These are phyloP conservation scores for Cornus controversa DNA, from an alignment of 148 eudicot species.

Conservation along the genomic window DNA sequence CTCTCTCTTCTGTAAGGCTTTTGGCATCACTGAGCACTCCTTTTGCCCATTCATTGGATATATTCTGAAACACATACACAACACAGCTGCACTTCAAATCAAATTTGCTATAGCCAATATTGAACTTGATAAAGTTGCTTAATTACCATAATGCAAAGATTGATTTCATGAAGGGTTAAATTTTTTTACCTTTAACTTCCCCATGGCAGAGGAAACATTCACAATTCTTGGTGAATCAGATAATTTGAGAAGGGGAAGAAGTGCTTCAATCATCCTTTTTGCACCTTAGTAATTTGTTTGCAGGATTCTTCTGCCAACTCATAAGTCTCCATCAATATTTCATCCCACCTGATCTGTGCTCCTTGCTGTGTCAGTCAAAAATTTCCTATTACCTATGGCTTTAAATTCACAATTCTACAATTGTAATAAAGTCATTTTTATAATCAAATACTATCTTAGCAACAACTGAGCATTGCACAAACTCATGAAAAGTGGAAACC, in stretches of 20 bases:
- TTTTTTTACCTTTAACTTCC: conserved; percentile 48
- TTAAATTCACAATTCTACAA: too few relatives aligned
- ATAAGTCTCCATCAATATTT: conserved; percentile 8
- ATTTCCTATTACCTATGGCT: too few relatives aligned
- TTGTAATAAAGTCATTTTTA: too few relatives aligned
- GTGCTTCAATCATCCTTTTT: conserved; percentile 27
- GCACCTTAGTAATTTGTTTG: conserved; percentile 41
- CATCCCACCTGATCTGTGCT: neutral
- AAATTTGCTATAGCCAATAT: neutral
- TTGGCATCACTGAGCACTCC: conserved; percentile 26
- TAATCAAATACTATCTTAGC: too few relatives aligned
- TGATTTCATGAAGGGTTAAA: neutral
- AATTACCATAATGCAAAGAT: too few relatives aligned
- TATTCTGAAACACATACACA: conserved; percentile 18
- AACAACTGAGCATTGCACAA: too few relatives aligned
- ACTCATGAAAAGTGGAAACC: too few relatives aligned
- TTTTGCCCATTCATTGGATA: conserved; percentile 27
- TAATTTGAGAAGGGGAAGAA: conserved; percentile 37
- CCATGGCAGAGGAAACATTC: conserved; percentile 39
- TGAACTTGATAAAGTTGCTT: too few relatives aligned
- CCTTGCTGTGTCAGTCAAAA: neutral
- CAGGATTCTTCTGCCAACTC: conserved; percentile 23
- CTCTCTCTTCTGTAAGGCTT: conserved; percentile 43
- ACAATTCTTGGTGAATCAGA: conserved; percentile 49
- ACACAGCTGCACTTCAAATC: too few relatives aligned